Evolutionary conservation across 495 filamentous ascomycete genomes (phyloP), one percentile per base, ranked within the genome.

Genomic region (Neurospora pannonica): DNA sequence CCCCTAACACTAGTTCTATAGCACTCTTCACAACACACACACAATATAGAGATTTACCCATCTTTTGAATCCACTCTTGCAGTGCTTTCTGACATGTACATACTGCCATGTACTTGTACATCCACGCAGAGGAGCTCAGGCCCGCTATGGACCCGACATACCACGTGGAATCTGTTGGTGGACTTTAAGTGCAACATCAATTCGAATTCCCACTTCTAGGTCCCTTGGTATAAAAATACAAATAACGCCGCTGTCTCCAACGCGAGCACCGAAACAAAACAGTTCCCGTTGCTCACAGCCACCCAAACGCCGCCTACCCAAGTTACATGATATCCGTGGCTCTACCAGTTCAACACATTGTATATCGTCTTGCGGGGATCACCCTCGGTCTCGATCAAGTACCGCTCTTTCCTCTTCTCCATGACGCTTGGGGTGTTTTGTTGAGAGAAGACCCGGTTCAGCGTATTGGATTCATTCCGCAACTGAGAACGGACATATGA

Each of bases 361-460:
- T 83, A 78, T 11, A 82, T 75, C 19, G 78, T 80, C 75, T 83
- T 82, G 46, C 82, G 75, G 4, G 83, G 83, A 69, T 84, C 82
- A 8, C 83, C 83, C 75, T 82, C 79, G 24, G 62, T 72, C 21
- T 83, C 82, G 38, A 84, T 78, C 38, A 76, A 48, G 10, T 81
- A 74, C 28, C 40, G 75, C 38, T 70, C 73, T 40, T 78, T 82
- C 70, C 83, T 71, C 8, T 80, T 75, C 39, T 75, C 75, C 67
- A 81, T 77, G 38, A 83, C 82, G 21, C 79, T 75, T 38, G 83
- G 79, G 0, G 83, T 82, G 75, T 84, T 83, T 71, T 84, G 80
- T 73, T 84, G 80, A 0, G 83, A 73, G 71, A 83, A 84, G 76
- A 83, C 82, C 40, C 77, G 75, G 76, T 84, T 82, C 78, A 84